phyloP scores from a whole-genome alignment of 192 early-diverging fungal genomes.

The Coemansia interrupta region DNA sequence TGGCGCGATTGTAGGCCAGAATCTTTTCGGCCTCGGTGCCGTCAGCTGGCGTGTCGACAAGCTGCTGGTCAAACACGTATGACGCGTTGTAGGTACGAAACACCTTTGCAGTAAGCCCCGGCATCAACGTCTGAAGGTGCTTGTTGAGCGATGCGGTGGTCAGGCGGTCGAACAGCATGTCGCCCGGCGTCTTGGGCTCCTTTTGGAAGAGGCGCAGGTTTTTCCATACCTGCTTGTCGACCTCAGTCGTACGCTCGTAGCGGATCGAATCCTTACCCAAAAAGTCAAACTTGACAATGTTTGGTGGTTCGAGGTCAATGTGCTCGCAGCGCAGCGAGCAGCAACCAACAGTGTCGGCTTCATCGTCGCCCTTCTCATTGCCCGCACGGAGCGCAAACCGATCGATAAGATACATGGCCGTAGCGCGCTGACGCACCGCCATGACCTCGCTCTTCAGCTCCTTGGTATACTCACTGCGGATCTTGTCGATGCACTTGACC shows the following conservation, averaged over 20 bases:
- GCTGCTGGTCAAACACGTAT: slow-evolving; percentile 85
- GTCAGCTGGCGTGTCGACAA: slow-evolving; percentile 63
- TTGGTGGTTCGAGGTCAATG: slow-evolving; percentile 76
- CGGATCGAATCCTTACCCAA: slow-evolving; percentile 98
- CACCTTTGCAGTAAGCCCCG: slow-evolving; percentile 92
- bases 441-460: slow-evolving; percentile 80
- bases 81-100: slow-evolving; percentile 99
- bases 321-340: slow-evolving; percentile 95
- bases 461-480: slow-evolving; percentile 73
- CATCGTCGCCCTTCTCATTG: slow-evolving; percentile 95
- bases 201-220: slow-evolving; percentile 89
- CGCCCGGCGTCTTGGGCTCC: slow-evolving; percentile 66
- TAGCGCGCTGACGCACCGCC: slow-evolving; percentile 84
- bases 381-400: slow-evolving; percentile 90
- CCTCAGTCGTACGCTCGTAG: slow-evolving; percentile 79
- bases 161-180: slow-evolving; percentile 89
- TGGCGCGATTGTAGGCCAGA: slow-evolving; percentile 90
- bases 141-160: slow-evolving; percentile 84
- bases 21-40: slow-evolving; percentile 80
- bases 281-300: slow-evolving; percentile 89
- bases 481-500: slow-evolving; percentile 61
- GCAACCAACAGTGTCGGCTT: slow-evolving; percentile 98
- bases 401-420: slow-evolving; percentile 95
- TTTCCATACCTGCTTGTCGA: slow-evolving; percentile 88
- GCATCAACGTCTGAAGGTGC: slow-evolving; percentile 81